Evolutionary conservation across 768 basidiomycete genomes (phyloP), one percentile per base, ranked within the genome.

Genomic region (Kwoniella botswanensis): DNA sequence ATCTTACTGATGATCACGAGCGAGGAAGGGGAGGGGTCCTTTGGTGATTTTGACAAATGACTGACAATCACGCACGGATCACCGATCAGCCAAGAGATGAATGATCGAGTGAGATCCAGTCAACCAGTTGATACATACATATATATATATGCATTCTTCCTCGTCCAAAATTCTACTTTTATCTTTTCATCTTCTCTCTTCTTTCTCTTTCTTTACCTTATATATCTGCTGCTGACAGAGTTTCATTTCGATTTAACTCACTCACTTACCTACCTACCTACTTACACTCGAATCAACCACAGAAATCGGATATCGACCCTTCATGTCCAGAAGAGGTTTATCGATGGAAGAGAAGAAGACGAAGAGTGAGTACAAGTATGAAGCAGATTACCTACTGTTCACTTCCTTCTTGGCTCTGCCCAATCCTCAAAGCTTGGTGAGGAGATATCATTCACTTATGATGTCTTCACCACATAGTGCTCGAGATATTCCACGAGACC

Each of bases 401-500:
- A 35, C 54, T 55, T 50, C 29, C 44, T 22, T 29, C n/a, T 41
- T 24, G 43, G 22, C 41, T 26, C 35, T 35, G 35, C 7, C 5
- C 35, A 35, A 7, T 7, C 35, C 1, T 1, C 35, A 6, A 35
- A 35, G 35, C 35, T 35, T 35, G 35, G 35, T 35, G 35, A 35
- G 35, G 35, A 35, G 35, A 35, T 35, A 35, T 7, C 21, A n/a
- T 18, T 57, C 43, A 64, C 63, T 12, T 58, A 35, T 35, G 35
- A 7, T 35, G 35, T 35, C 0, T 35, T 7, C 6, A 4, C 35
- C 7, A 35, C 12, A 29, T 68, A 83, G 80, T 98, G 65, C 84
- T 96, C 21, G 94, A 95, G 84, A 93, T 98, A 74, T 96, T 98
- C 78, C 93, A 94, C 77, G 94, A 98, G 83, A 90, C 91, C 17